phyloP scores from a whole-genome alignment of 1,284 basidiomycete species.

The Fereydounia khargensis region DNA sequence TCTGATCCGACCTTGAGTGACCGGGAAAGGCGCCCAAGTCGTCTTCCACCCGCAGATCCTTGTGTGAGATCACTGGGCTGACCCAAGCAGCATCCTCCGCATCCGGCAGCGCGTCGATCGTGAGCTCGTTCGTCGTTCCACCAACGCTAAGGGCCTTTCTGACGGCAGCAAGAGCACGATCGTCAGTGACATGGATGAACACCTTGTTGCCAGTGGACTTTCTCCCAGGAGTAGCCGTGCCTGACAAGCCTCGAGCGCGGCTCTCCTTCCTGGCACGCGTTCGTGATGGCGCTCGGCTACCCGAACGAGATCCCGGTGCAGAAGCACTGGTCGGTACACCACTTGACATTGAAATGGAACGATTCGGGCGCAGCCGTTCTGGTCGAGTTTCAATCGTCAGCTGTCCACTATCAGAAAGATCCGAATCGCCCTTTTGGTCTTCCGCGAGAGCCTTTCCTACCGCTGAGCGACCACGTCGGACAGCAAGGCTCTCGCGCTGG shows the following conservation, averaged over 20 bases:
- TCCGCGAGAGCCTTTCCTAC: too few relatives aligned
- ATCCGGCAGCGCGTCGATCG: slow-evolving; percentile 21
- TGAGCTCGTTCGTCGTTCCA: slow-evolving; percentile 38
- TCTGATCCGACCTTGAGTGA: too few relatives aligned
- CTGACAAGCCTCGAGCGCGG: too few relatives aligned
- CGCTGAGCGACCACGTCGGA: too few relatives aligned
- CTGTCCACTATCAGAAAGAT: too few relatives aligned
- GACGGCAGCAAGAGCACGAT: slow-evolving; percentile 37
- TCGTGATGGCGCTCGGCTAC: slow-evolving; percentile 28
- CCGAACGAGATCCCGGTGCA: slow-evolving; percentile 19
- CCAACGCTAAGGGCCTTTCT: slow-evolving; percentile 47
- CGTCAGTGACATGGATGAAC: slow-evolving; percentile 41
- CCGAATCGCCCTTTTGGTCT: too few relatives aligned
- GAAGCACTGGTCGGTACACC: slow-evolving; percentile 10
- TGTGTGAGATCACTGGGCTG: too few relatives aligned
- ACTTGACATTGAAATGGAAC: slow-evolving; percentile 3
- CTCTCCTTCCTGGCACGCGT: slow-evolving; percentile 15
- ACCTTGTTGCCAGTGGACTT: slow-evolving; percentile 23
- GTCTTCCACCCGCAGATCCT: too few relatives aligned
- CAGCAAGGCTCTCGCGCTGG: too few relatives aligned
- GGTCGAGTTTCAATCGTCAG: slow-evolving; percentile 33
- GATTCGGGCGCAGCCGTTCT: slow-evolving; percentile 18
- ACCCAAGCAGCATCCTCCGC: slow-evolving; percentile 18
- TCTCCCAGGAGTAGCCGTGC: too few relatives aligned
- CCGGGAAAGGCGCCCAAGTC: too few relatives aligned